Base-by-base conservation (phyloP, 306 rosid genomes). In the Lupinus albus region DNA sequence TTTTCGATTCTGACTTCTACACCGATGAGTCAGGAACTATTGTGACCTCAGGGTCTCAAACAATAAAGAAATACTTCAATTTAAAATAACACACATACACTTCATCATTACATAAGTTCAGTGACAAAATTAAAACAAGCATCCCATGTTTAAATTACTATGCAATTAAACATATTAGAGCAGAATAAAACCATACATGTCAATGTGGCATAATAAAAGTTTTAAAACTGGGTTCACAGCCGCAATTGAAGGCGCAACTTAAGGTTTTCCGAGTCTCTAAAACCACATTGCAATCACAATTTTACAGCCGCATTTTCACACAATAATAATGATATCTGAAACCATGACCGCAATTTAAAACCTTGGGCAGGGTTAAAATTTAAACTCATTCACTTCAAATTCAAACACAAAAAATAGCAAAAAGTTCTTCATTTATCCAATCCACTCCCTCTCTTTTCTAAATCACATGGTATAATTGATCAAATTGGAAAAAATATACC, bases 401-500 rank as follows among this genome's bases (percentile, higher is more conserved):
- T 39, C 47, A 41, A 20, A 25, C 33, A 7, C 13, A 9, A n/a
- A 10, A 39, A 55, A 8, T 10, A 36, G 38, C 64, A 41, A 50
- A 50, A 54, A n/a, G 52, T 21, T 60, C 32, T 1, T 42, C 17
- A 0, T 0, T 55, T 28, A 55, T 12, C 11, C 16, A 28, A n/a
- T 15, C 41, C 20, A 6, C 3, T 6, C 61, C 4, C 17, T 45
- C 16, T n/a, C 16, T 12, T 15, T 13, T n/a, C 12, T 14, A 70
- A 47, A 41, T 56, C 32, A 58, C 25, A 15, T 10, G 28, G 30
- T 4, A 35, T 2, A 20, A 58, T 6, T 9, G 11, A 66, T 12
- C 9, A 21, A 25, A 49, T 11, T 2, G 61, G 28, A 61, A 33
- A 1, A 14, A 3, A 39, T 11, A 42, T 42, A 88, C 99, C 99